Evolutionary conservation across 345 rosid genomes (phyloP).

Genomic region (Eucalyptus curtisii): DNA sequence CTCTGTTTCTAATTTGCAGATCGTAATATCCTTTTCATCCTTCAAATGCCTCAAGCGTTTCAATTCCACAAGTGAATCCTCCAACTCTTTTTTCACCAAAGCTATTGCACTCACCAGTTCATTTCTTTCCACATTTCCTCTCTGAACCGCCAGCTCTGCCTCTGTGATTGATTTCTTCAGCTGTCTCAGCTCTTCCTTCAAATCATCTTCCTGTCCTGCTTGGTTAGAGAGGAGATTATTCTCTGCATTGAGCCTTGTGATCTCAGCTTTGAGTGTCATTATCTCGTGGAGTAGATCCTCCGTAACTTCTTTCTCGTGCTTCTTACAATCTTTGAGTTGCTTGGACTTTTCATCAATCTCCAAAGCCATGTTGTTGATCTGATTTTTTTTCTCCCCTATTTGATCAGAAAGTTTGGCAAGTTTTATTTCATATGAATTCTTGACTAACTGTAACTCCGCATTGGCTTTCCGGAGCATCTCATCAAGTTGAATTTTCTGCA

Average conservation of each 20-base stretch:
- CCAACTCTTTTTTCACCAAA: conserved; percentile 33
- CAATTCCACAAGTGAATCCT: conserved; percentile 25
- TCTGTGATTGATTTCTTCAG: conserved; percentile 26
- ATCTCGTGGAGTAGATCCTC: background rate
- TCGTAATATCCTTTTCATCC: conserved; percentile 30
- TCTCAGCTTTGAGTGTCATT: background rate
- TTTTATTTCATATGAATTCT: conserved; percentile 40
- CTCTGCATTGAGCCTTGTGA: background rate
- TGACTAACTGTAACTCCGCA: conserved; percentile 32
- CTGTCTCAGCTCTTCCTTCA: conserved; percentile 19
- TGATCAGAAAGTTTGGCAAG: conserved; percentile 28
- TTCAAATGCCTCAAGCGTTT: conserved; percentile 19
- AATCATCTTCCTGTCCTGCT: background rate
- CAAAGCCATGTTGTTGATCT: conserved; percentile 26
- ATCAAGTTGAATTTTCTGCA: conserved; percentile 51
- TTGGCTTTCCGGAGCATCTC: conserved; percentile 48
- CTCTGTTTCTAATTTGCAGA: conserved; percentile 30
- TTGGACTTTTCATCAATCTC: conserved; percentile 38
- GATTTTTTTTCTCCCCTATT: conserved; percentile 24
- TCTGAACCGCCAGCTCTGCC: conserved; percentile 26
- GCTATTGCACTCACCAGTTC: conserved; percentile 23
- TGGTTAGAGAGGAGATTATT: background rate
- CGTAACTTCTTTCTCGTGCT: conserved; percentile 32
- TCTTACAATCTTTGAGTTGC: conserved; percentile 37
- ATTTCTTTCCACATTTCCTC: conserved; percentile 21